These are phyloP conservation scores for Physcomitrium patens DNA, from an alignment of 225 moss, liverwort and hornwort genomes.

Conservation along the genomic window DNA sequence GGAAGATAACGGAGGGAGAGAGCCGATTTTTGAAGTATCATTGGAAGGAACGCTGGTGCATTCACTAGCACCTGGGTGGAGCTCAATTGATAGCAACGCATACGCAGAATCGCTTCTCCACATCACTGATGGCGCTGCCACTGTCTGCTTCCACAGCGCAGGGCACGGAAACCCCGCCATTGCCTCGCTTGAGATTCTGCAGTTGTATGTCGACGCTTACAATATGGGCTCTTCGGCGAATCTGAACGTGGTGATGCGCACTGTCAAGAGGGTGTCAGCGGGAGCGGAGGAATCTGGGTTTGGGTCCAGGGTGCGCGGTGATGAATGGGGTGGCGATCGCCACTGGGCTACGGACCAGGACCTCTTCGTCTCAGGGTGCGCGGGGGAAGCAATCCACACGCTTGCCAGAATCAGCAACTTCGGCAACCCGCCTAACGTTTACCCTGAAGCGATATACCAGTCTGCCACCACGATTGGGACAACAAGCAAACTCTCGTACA, in stretches of 20 bases:
- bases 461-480: constrained; percentile 54
- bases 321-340: constrained; percentile 55
- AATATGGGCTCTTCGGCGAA: constrained; percentile 62
- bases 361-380: constrained; percentile 41
- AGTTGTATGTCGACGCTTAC: constrained; percentile 61
- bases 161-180: constrained; percentile 78
- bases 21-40: constrained; percentile 84
- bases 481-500: constrained; percentile 47
- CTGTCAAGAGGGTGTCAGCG: constrained; percentile 64
- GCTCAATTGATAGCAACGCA: constrained; percentile 36
- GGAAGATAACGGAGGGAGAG: constrained; percentile 36
- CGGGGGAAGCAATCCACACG: constrained; percentile 41
- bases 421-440: constrained; percentile 74
- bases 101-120: constrained; percentile 75
- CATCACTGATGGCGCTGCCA: constrained; percentile 75
- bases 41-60: constrained; percentile 89
- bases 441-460: constrained; percentile 79
- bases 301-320: constrained; percentile 64
- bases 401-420: constrained; percentile 52
- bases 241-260: constrained; percentile 53
- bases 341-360: constrained; percentile 61
- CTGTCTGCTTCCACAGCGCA: constrained; percentile 83
- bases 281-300: constrained; percentile 73
- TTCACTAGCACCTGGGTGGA: constrained; percentile 75
- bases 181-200: constrained; percentile 77